Evolutionary conservation across 2,329 filamentous ascomycete genomes (phyloP), one percentile per base, ranked within the genome.

Genomic region (Apiospora koreana): DNA sequence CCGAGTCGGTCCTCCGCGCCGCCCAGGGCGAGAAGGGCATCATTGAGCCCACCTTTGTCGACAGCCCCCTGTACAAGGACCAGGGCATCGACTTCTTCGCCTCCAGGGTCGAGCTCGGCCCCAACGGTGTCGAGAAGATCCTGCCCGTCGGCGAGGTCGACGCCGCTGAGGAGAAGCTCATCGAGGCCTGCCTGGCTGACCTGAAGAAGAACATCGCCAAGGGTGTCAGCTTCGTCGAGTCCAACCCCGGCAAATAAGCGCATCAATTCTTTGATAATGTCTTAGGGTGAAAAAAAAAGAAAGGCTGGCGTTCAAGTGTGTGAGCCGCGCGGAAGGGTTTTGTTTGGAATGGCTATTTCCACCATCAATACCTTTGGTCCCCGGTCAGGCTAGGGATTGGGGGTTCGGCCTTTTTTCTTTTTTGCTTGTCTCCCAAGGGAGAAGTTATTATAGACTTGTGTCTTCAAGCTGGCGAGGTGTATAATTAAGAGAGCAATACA

Each of bases 21-120:
- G 87, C 93, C 71, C 91, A 97, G 84, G 96, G 96, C 82, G 91
- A 97, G 90, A 96, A 95, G 91, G 94, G 94, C 81, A 92, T 99
- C 78, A 83, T 97, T 76, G 96, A 99, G 92, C 95, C 95, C 77
- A 95, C 95, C 74, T 99, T 97, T 79, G 95, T 99, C 80, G 94
- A 99, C 86, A 95, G 92, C 82, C 95, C 95, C 74, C 91, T 98
- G 77, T 98, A 94, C 93, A 98, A 98, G 92, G 94, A 98, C 87
- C 93, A 97, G 88, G 96, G 95, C 80, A 90, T 97, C 79, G 93
- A 97, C 72, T 99, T 97, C 93, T 99, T 99, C 87, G 92, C 94
- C 81, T 95, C 93, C 86, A 92, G 91, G 84, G 93, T 99, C 81
- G 94, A 97, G 88, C 93, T 99, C 80, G 96, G 96, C 86, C 94